Evolutionary conservation across 1,284 basidiomycete genomes (phyloP).

Genomic region (Cerioporus squamosus): DNA sequence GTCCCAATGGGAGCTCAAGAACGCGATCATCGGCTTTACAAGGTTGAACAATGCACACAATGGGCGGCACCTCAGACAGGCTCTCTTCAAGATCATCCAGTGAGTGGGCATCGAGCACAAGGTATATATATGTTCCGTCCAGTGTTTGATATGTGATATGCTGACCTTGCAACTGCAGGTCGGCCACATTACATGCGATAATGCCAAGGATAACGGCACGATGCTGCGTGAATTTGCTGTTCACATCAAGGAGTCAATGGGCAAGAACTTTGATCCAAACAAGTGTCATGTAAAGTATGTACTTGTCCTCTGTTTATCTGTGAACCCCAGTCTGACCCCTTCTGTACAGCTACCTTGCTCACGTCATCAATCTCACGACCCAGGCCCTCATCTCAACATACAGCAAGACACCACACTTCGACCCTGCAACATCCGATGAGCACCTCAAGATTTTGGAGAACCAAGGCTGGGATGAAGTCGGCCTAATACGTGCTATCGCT

Average conservation of each 20-base stretch:
- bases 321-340: too few relatives aligned
- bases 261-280: too few relatives aligned
- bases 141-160: conserved; percentile 2
- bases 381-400: too few relatives aligned
- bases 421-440: conserved; percentile 17
- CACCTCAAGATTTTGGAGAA: conserved; percentile 8
- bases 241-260: neutral
- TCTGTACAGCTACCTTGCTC: too few relatives aligned
- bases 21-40: conserved; percentile 39
- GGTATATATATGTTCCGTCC: conserved; percentile 23
- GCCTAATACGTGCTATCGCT: conserved; percentile 33
- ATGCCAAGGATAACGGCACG: conserved; percentile 39
- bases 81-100: conserved; percentile 35
- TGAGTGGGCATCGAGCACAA: conserved; percentile 31
- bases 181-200: conserved; percentile 40
- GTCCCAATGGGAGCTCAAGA: conserved; percentile 30
- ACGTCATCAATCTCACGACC: too few relatives aligned
- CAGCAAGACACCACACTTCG: too few relatives aligned
- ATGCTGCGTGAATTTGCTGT: conserved; percentile 34
- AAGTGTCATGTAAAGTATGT: too few relatives aligned
- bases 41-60: conserved; percentile 39
- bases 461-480: conserved; percentile 32
- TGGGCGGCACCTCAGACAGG: conserved; percentile 35
- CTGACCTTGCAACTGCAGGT: conserved; percentile 27
- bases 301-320: too few relatives aligned